Conservation (phyloP, 1,284 basidiomycete genomes). For the Laetiporus sulphureus region DNA sequence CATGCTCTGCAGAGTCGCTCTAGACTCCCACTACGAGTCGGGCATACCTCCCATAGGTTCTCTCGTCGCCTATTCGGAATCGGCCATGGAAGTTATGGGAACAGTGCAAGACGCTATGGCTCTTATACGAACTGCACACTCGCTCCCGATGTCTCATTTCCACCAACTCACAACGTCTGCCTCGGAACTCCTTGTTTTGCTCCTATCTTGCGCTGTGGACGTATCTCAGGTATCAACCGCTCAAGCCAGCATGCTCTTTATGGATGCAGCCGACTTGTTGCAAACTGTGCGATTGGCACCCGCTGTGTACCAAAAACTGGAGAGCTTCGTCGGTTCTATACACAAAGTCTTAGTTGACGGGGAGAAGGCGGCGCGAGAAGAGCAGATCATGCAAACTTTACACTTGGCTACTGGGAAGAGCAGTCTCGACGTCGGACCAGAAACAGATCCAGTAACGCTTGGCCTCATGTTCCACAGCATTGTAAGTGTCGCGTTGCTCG, state of each 20-base stretch:
- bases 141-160: constrained; percentile 52
- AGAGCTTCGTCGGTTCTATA: constrained; percentile 52
- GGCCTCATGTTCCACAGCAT: constrained; percentile 52
- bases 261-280: constrained; percentile 50
- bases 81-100: constrained; percentile 40
- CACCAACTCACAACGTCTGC: constrained; percentile 54
- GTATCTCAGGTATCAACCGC: constrained; percentile 51
- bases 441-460: constrained; percentile 57
- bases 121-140: constrained; percentile 49
- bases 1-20: constrained; percentile 55
- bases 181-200: constrained; percentile 52
- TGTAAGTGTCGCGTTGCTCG: constrained; percentile 43
- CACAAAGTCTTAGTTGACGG: constrained; percentile 59
- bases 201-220: constrained; percentile 53
- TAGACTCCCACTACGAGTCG: constrained; percentile 55
- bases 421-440: too few species aligned
- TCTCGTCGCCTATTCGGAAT: constrained; percentile 41
- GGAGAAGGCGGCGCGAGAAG: constrained; percentile 55
- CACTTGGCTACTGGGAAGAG: constrained; percentile 50
- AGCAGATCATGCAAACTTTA: constrained; percentile 59
- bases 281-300: constrained; percentile 41
- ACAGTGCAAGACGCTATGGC: constrained; percentile 55
- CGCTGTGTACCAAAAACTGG: constrained; percentile 49
- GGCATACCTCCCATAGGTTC: constrained; percentile 47
- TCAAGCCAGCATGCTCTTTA: constrained; percentile 48